Evolutionary conservation across 768 basidiomycete genomes (phyloP).

Genomic region (Amanita rimosa): DNA sequence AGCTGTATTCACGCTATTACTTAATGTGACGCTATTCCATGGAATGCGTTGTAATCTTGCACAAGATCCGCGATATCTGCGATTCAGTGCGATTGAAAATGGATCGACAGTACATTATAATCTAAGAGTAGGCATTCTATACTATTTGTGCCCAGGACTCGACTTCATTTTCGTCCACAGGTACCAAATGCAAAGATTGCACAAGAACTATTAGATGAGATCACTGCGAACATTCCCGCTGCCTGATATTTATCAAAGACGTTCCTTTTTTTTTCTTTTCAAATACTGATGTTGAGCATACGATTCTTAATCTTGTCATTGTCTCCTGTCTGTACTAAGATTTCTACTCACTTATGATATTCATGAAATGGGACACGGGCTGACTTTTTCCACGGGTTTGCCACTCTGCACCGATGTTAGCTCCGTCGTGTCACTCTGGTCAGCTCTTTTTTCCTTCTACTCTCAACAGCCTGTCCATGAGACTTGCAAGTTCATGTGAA

Average conservation of each 20-base stretch:
- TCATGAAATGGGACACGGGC: background rate
- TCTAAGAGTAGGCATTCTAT: slow-evolving; percentile 42
- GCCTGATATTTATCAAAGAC: slow-evolving; percentile 13
- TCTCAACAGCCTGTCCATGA: background rate
- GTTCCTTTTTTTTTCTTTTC: background rate
- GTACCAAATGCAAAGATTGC: slow-evolving; percentile 63
- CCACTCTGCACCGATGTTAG: background rate
- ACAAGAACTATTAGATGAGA: slow-evolving; percentile 51
- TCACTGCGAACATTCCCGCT: slow-evolving; percentile 35
- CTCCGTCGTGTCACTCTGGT: background rate
- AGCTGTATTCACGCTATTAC: slow-evolving; percentile 61
- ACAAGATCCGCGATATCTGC: slow-evolving; percentile 70
- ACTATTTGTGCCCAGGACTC: slow-evolving; percentile 3
- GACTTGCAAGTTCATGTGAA: background rate
- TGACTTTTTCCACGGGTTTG: slow-evolving; percentile 11
- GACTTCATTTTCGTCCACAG: slow-evolving; percentile 20
- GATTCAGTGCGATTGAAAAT: slow-evolving; percentile 62
- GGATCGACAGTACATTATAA: slow-evolving; percentile 61
- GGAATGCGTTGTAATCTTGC: slow-evolving; percentile 68
- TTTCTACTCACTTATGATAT: background rate
- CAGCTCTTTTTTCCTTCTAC: background rate
- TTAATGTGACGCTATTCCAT: slow-evolving; percentile 67
- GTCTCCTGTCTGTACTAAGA: background rate
- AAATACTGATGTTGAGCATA: background rate
- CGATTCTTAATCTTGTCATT: slow-evolving; percentile 3